Evolutionary conservation across 2,329 filamentous ascomycete species (phyloP), one percentile per base, ranked within the genome.

Genomic region (Thelonectria discophora): DNA sequence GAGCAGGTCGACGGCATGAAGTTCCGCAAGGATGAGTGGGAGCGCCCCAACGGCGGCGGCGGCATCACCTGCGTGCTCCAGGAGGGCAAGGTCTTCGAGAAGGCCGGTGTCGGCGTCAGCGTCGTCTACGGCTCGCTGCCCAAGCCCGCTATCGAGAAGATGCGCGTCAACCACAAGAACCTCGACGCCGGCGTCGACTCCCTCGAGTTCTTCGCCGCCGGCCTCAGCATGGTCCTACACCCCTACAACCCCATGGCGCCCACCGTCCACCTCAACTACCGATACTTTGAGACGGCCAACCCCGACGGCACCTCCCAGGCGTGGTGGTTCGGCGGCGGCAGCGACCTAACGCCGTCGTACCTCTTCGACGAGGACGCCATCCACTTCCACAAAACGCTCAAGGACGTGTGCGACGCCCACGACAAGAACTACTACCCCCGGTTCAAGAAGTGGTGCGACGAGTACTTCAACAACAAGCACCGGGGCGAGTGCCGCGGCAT

Each of bases 301-400:
- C 86, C 90, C 9, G 90, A 94, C 70, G 93, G 91, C 45, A 90
- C 84, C 67, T 89, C 84, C 54, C 93, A 94, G 66, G 90, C 93
- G 8, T 99, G 95, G 94, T 99, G 95, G 95, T 99, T 97, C 73
- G 95, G 95, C 66, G 95, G 95, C 52, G 95, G 95, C 58, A 94
- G 92, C 55, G 95, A 99, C 78, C 80, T 99, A 69, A 99, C 95
- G 12, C 95, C 95, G 0, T 88, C 86, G 40, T 99, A 98, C 76
- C 86, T 99, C 32, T 98, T 97, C 79, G 94, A 97, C 70, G 95
- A 99, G 77, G 95, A 99, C 76, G 94, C 92, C 39, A 91, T 96
- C 60, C 94, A 97, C 78, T 99, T 99, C 86, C 95, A 99, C 83
- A 88, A 88, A 76, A 93, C 91, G 2, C 90, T 99, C 73, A 98